Evolutionary conservation across 768 basidiomycete genomes (phyloP), one percentile per base, ranked within the genome.

Genomic region (Cystobasidiopsis lactophilus): DNA sequence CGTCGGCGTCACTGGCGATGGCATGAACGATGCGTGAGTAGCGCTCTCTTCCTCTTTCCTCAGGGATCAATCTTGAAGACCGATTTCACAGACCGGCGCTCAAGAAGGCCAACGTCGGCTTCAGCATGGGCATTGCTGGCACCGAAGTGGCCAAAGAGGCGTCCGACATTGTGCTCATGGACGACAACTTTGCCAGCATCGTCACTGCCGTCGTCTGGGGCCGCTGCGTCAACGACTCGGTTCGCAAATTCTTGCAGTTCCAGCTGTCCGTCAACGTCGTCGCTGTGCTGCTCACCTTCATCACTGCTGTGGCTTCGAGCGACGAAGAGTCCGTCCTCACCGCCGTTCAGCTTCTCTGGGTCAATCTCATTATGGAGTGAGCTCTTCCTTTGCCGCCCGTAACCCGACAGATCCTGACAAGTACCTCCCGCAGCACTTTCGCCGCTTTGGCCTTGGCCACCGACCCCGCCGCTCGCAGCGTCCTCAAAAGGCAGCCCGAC

Each of bases 131-230:
- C 59, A 80, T 88, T 58, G 78, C 88, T 27, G 93, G 93, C 10
- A 98, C 93, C 1, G 93, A 98, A 66, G 86, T 98, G 18, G 89
- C 93, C 45, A 96, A 98, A 68, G 89, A 95, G 66, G 93, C 93
- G 1, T 95, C 91, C 5, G 93, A 98, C 62, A 93, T 98, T 63
- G 89, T 96, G 61, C 77, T 95, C 39, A 93, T 93, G 89, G 83
- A 88, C 64, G 86, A 89, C 68, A 89, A 91, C 65, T 96, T 98
- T 65, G 70, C 85, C 3, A 89, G 85, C 2, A 89, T 98, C 62
- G 85, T 95, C 59, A 80, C 85, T 60, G 93, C 93, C 52, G 93
- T 96, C 60, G 88, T 93, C 73, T 96, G 93, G 91, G 93, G 93
- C 40, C 83, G 93, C 46, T 91, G 86, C 62, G 91, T 98, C 57